Conservation (phyloP, 306 rosid species). For the Castanea sativa region DNA sequence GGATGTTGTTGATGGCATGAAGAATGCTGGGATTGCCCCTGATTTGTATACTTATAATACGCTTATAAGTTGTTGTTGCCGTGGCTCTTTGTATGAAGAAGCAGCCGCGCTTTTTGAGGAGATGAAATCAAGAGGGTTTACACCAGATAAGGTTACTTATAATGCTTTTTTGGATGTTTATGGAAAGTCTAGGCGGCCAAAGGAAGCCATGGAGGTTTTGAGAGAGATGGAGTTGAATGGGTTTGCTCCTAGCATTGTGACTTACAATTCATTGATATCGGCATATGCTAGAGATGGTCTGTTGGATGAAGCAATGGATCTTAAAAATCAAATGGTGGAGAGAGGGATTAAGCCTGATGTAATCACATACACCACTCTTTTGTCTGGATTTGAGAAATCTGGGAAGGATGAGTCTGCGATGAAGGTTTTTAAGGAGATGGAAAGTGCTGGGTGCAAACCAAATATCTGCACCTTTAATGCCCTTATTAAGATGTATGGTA, state of each 20-base stretch:
- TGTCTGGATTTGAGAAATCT: constrained; percentile 74
- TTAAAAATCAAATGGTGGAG: constrained; percentile 66
- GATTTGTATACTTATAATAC: constrained; percentile 88
- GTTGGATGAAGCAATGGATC: constrained; percentile 61
- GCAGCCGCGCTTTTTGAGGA: constrained; percentile 60
- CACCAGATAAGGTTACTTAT: constrained; percentile 76
- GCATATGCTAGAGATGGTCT: constrained; percentile 80
- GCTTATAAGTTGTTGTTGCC: constrained; percentile 69
- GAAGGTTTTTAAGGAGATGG: constrained; percentile 69
- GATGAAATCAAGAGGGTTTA: constrained; percentile 56
- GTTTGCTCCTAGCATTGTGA: constrained; percentile 54
- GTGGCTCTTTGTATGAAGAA: constrained; percentile 70
- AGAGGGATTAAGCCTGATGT: constrained; percentile 84
- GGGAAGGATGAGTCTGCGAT: constrained; percentile 79
- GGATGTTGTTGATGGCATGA: constrained; percentile 56
- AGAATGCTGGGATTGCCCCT: constrained; percentile 51
- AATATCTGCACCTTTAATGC: constrained; percentile 89
- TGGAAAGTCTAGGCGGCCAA: constrained; percentile 79
- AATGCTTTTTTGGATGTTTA: constrained; percentile 85
- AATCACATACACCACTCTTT: constrained; percentile 82
- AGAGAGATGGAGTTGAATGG: constrained; percentile 76
- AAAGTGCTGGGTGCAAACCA: constrained; percentile 62
- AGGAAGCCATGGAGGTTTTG: constrained; percentile 77
- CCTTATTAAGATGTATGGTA: constrained; percentile 89
- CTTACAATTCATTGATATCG: constrained; percentile 79